These are phyloP conservation scores for Cymbidium sinense DNA, from an alignment of 106 monocot genomes.

Conservation along the genomic window DNA sequence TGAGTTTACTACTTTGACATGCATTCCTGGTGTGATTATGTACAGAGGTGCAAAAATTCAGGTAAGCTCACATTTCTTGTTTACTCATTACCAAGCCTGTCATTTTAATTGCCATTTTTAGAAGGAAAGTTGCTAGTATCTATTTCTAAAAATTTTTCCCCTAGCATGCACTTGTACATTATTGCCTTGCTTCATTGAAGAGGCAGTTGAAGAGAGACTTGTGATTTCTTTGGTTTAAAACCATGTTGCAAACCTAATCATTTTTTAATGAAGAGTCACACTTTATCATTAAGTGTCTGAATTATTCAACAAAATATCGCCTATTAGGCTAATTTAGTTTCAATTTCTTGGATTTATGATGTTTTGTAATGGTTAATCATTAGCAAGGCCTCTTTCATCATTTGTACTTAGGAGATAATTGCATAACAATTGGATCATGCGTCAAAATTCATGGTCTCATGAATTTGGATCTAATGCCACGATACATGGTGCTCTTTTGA, in stretches of 20 bases:
- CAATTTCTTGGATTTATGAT: too few relatives aligned
- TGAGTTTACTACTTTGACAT: slow-evolving; percentile 95
- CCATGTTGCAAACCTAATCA: neutral
- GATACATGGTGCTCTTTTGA: too few relatives aligned
- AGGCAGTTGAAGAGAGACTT: neutral
- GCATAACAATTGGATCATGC: too few relatives aligned
- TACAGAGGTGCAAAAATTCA: slow-evolving; percentile 98
- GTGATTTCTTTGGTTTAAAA: too few relatives aligned
- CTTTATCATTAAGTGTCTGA: neutral
- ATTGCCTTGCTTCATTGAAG: neutral
- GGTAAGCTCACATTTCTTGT: slow-evolving; percentile 31
- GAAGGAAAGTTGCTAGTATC: neutral
- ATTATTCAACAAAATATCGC: neutral
- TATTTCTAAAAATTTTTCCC: neutral
- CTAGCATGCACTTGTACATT: neutral
- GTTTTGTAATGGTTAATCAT: too few relatives aligned
- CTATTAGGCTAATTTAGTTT: too few relatives aligned
- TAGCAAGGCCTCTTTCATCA: too few relatives aligned
- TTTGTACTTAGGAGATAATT: too few relatives aligned
- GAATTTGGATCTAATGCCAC: too few relatives aligned
- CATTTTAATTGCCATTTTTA: neutral
- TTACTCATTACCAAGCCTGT: neutral
- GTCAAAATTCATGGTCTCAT: too few relatives aligned
- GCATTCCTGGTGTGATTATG: slow-evolving; percentile 90
- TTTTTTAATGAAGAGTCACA: neutral